Conservation (phyloP, 2,329 filamentous ascomycete species). For the Endocalyx cinctus region DNA sequence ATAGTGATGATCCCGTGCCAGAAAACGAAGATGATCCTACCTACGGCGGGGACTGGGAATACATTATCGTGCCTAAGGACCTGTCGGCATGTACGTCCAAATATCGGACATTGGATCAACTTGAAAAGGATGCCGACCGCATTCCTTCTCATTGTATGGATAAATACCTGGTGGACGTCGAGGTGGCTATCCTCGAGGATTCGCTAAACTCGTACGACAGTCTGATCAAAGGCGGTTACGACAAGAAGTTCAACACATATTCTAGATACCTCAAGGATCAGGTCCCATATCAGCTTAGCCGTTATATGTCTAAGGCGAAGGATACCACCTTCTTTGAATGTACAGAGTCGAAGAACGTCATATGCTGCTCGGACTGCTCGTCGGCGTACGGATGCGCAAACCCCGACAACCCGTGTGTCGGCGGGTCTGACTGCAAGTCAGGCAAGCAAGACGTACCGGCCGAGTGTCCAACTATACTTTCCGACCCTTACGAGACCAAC, state of each 20-base stretch:
- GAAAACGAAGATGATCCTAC: conserved; percentile 5
- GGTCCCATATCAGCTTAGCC: conserved; percentile 6
- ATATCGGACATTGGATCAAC: too few relatives aligned
- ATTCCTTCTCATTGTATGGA: conserved; percentile 5
- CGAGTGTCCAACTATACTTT: conserved; percentile 6
- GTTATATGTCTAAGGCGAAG: conserved; percentile 13
- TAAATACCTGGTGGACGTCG: conserved; percentile 8
- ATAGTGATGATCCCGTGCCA: conserved; percentile 3
- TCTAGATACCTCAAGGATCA: conserved; percentile 8
- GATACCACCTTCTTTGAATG: conserved; percentile 15
- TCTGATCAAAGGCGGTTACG: conserved; percentile 17
- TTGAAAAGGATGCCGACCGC: conserved; percentile 1
- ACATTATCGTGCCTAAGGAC: conserved; percentile 1
- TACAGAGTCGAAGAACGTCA: conserved; percentile 2
- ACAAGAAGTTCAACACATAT: conserved; percentile 19
- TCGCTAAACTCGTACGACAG: conserved; percentile 11
- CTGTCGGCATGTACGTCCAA: too few relatives aligned
- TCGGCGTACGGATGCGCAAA: conserved; percentile 1
- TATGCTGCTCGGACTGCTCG: conserved; percentile 7
- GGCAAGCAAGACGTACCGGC: conserved; percentile 1
- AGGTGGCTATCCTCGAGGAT: conserved; percentile 3
- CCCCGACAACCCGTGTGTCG: conserved; percentile 7
- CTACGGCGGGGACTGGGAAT: conserved; percentile 4
- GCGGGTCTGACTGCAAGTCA: conserved; percentile 5
- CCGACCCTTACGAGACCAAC: conserved; percentile 1